Percentiles rank a stretch among this genome's conserved stretches.
phyloP scores from a whole-genome alignment of 306 rosid genomes.

The Dicorynia guianensis region DNA sequence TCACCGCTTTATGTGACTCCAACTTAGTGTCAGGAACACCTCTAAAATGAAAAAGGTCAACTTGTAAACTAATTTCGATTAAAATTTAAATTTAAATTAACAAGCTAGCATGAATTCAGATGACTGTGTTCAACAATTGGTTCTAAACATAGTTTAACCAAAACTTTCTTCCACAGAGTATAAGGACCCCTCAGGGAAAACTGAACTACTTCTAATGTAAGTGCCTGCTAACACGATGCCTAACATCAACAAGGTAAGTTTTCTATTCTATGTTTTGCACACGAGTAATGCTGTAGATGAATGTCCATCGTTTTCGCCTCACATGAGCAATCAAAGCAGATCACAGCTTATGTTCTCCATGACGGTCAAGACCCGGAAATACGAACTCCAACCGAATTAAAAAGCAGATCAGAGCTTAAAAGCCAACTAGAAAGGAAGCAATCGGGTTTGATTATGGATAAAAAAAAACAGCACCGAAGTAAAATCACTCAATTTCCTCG shows the following conservation, averaged over 20 bases:
- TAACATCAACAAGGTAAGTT: neutral
- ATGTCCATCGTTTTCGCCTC: neutral
- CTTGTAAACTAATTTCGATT: neutral
- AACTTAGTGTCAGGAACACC: neutral
- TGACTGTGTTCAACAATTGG: neutral
- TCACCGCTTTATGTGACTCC: neutral
- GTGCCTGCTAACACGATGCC: slow-evolving; percentile 8
- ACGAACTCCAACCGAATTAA: neutral
- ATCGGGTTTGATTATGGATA: neutral
- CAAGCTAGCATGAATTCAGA: neutral
- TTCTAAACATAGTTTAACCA: neutral
- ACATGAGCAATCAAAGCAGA: neutral
- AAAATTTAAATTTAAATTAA: neutral
- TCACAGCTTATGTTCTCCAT: neutral
- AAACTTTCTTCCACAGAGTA: neutral
- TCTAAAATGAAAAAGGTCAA: neutral
- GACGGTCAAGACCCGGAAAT: neutral
- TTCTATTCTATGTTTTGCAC: neutral
- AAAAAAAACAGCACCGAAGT: neutral
- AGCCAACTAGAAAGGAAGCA: neutral
- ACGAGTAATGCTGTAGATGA: neutral
- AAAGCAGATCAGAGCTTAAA: slow-evolving; percentile 20
- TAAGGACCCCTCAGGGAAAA: neutral
- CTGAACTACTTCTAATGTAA: neutral
- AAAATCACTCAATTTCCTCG: neutral